Percentiles rank a stretch among this genome's conserved stretches.
Evolutionary conservation across 352 stramenopile genomes (phyloP).

Genomic region (Phytophthora agathidicida): DNA sequence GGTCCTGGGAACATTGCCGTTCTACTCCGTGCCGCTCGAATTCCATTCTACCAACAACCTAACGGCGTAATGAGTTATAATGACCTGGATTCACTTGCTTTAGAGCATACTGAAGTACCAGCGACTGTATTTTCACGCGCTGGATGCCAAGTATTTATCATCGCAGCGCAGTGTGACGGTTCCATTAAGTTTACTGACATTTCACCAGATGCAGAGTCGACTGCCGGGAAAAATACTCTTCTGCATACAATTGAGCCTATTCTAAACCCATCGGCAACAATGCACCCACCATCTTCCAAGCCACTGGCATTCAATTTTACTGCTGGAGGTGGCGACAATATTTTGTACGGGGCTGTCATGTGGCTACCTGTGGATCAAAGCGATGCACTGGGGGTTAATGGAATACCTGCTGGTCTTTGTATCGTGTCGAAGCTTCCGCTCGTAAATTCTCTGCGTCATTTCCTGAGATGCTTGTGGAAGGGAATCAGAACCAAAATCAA

Average conservation of each 20-base stretch:
- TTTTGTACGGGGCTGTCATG: constrained; percentile 53
- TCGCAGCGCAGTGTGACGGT: constrained; percentile 5
- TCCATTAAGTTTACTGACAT: constrained; percentile 23
- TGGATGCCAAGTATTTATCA: constrained; percentile 31
- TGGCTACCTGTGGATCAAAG: constrained; percentile 21
- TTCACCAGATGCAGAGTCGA: background rate
- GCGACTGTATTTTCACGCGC: constrained; percentile 20
- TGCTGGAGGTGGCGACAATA: constrained; percentile 39
- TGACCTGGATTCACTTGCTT: constrained; percentile 14
- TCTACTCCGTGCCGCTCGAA: constrained; percentile 49
- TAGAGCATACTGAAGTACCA: background rate
- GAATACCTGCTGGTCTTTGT: constrained; percentile 38
- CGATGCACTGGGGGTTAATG: background rate
- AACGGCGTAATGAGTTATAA: constrained; percentile 14
- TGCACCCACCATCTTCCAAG: constrained; percentile 13
- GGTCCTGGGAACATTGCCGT: constrained; percentile 38
- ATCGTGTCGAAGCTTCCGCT: constrained; percentile 62
- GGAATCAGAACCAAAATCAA: background rate
- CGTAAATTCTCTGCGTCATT: constrained; percentile 55
- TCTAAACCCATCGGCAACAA: constrained; percentile 39
- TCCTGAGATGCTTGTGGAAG: constrained; percentile 34
- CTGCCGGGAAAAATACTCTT: background rate
- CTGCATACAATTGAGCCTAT: constrained; percentile 51
- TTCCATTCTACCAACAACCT: constrained; percentile 67
- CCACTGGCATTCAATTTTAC: constrained; percentile 61